A percentile compares a stretch with the other conserved stretches of the same genome.
Conservation (phyloP, 2,329 filamentous ascomycete species). For the Pestalotiopsis sp. region DNA sequence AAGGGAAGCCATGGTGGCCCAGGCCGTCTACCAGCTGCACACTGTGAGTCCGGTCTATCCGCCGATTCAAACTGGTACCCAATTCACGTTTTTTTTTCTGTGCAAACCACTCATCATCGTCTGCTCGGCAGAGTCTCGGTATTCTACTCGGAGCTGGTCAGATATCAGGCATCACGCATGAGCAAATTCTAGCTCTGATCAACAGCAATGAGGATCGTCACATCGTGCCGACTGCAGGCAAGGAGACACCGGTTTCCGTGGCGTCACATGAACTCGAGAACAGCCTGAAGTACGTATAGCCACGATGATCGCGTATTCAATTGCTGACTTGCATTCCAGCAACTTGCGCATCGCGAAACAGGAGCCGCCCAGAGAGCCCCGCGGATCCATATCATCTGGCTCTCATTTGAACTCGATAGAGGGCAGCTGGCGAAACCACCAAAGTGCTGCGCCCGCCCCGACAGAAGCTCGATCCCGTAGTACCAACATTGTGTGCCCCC, state of each 20-base stretch:
- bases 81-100: background rate
- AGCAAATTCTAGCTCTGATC: conserved; percentile 21
- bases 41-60: background rate
- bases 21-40: background rate
- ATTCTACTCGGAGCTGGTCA: conserved; percentile 24
- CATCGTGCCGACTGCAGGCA: background rate
- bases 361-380: background rate
- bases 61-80: too few relatives aligned
- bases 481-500: conserved; percentile 23
- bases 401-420: background rate
- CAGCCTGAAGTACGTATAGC: background rate
- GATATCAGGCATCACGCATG: conserved; percentile 20
- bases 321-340: background rate
- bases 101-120: background rate
- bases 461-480: background rate
- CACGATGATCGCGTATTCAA: background rate
- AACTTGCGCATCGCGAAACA: background rate
- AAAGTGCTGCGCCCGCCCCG: background rate
- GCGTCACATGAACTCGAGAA: conserved; percentile 2
- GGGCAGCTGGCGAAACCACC: background rate
- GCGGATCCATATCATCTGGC: background rate
- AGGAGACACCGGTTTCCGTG: background rate
- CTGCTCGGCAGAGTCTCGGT: conserved; percentile 27
- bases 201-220: conserved; percentile 12
- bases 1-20: background rate